These are phyloP conservation scores for Trichophyton schoenleinii DNA, from an alignment of 2,329 filamentous ascomycete species.

Conservation along the genomic window DNA sequence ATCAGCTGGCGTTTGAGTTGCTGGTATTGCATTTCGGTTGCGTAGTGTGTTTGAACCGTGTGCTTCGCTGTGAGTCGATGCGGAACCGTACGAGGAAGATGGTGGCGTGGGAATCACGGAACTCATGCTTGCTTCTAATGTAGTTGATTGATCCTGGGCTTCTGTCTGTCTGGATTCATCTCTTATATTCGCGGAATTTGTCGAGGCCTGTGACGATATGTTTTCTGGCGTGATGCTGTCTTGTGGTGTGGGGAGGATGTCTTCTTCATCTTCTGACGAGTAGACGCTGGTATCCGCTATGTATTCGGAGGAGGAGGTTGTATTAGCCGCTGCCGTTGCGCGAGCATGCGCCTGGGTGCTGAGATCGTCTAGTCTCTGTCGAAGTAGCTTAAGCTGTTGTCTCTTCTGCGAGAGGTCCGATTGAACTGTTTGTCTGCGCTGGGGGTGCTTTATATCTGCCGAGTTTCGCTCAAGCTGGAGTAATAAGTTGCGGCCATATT, in stretches of 20 bases:
- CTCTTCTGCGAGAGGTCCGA: constrained; percentile 30
- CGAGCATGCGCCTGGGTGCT: constrained; percentile 16
- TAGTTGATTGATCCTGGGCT: neutral
- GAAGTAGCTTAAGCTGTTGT: constrained; percentile 23
- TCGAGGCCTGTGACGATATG: constrained; percentile 4
- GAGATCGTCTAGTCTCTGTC: constrained; percentile 23
- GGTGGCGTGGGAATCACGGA: neutral
- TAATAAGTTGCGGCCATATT: constrained; percentile 33
- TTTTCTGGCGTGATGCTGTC: constrained; percentile 11
- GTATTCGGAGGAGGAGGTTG: neutral
- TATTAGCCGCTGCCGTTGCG: neutral
- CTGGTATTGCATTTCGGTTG: constrained; percentile 16
- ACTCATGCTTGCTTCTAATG: neutral
- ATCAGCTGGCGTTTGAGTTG: neutral
- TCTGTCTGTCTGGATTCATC: neutral
- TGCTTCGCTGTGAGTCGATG: neutral
- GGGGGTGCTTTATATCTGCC: constrained; percentile 28
- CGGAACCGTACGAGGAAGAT: neutral
- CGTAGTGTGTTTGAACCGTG: constrained; percentile 16
- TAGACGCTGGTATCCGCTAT: constrained; percentile 9
- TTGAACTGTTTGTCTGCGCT: constrained; percentile 25
- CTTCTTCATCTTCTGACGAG: constrained; percentile 17
- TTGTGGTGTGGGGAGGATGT: constrained; percentile 20
- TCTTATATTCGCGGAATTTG: neutral
- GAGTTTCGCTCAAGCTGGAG: constrained; percentile 30